A percentile compares a stretch with the other conserved stretches of the same genome.
Conservation (phyloP, 371 early-diverging fungal genomes). For the Saksenaea oblongispora region DNA sequence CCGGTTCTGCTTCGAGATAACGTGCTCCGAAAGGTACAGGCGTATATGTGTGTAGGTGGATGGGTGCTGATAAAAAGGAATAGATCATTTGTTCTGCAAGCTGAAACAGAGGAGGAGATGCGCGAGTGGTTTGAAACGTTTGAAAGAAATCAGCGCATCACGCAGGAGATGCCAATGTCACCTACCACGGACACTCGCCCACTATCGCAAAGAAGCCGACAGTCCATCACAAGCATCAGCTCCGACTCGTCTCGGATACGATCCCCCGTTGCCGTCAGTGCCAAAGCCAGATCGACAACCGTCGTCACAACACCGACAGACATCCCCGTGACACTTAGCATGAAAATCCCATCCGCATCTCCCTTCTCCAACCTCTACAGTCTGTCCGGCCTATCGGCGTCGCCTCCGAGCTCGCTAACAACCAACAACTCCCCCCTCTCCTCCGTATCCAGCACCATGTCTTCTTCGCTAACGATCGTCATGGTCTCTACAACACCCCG, state of each 20-base stretch:
- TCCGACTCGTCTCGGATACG: slow-evolving; percentile 8
- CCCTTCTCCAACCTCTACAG: slow-evolving; percentile 2
- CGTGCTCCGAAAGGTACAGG: slow-evolving; percentile 61
- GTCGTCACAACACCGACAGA: slow-evolving; percentile 23
- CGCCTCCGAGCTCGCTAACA: background rate
- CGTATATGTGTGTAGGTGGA: background rate
- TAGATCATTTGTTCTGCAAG: slow-evolving; percentile 59
- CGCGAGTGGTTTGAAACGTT: slow-evolving; percentile 67
- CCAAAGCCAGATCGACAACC: slow-evolving; percentile 31
- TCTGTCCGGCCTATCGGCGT: background rate
- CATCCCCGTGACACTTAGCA: slow-evolving; percentile 26
- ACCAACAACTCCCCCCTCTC: background rate
- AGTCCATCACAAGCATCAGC: background rate
- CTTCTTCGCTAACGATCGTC: slow-evolving; percentile 22
- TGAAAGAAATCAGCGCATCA: slow-evolving; percentile 33
- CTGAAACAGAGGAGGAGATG: slow-evolving; percentile 74
- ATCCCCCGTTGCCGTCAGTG: slow-evolving; percentile 10
- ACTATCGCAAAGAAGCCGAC: background rate
- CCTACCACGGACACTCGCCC: background rate
- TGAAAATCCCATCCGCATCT: background rate
- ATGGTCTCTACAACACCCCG: slow-evolving; percentile 37
- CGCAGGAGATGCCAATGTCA: background rate
- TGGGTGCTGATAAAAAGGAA: background rate
- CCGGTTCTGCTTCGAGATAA: slow-evolving; percentile 76
- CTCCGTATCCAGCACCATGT: slow-evolving; percentile 14